Evolutionary conservation across 495 filamentous ascomycete genomes (phyloP).

Genomic region (Jackrogersella minutella): DNA sequence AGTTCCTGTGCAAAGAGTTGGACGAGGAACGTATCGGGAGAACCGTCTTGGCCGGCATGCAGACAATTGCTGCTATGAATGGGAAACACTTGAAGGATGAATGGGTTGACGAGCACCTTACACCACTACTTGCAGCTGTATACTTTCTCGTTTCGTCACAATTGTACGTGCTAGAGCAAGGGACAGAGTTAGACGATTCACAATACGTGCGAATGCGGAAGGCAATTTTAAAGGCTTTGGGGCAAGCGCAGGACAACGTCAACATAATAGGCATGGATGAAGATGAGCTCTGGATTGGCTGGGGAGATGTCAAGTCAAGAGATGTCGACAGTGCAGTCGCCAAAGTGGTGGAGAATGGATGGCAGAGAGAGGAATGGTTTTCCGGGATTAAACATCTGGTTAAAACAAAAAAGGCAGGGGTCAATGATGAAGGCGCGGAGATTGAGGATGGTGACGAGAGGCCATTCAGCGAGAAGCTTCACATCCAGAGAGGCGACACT

Average conservation of each 20-base stretch:
- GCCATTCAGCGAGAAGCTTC: slow-evolving; percentile 42
- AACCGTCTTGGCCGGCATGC: slow-evolving; percentile 54
- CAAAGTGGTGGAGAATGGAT: slow-evolving; percentile 63
- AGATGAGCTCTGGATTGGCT: slow-evolving; percentile 58
- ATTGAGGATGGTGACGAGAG: slow-evolving; percentile 39
- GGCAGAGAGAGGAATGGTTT: slow-evolving; percentile 77
- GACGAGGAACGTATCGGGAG: slow-evolving; percentile 49
- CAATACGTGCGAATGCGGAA: slow-evolving; percentile 51
- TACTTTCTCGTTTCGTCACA: slow-evolving; percentile 67
- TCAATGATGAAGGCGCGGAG: slow-evolving; percentile 36
- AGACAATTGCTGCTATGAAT: slow-evolving; percentile 50
- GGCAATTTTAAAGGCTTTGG: slow-evolving; percentile 50
- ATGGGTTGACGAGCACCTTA: slow-evolving; percentile 61
- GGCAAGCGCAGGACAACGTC: slow-evolving; percentile 46
- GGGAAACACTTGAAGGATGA: slow-evolving; percentile 53
- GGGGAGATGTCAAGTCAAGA: slow-evolving; percentile 50
- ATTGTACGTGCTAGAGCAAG: slow-evolving; percentile 48
- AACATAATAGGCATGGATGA: slow-evolving; percentile 43
- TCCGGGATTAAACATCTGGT: slow-evolving; percentile 54
- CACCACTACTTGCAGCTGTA: slow-evolving; percentile 69
- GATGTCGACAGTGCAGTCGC: slow-evolving; percentile 69
- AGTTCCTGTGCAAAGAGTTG: slow-evolving; percentile 63
- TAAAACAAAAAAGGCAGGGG: slow-evolving; percentile 23
- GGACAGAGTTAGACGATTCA: slow-evolving; percentile 47
- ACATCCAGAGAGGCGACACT: slow-evolving; percentile 64